Conservation (phyloP, 2,329 filamentous ascomycete genomes). For the Clonostachys rosea region DNA sequence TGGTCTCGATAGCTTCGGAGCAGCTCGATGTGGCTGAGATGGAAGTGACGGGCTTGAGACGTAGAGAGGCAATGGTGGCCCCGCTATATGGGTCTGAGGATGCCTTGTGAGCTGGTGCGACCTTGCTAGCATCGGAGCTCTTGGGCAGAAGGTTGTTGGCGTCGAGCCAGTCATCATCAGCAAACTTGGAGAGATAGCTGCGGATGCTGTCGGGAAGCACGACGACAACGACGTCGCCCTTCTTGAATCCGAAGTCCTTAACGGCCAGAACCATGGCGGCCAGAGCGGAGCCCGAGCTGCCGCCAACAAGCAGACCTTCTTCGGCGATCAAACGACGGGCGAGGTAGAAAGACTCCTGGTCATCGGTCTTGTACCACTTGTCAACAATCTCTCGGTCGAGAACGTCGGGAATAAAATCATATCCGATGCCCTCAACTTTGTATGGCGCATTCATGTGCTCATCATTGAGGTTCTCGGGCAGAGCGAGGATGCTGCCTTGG, state of each 20-base stretch:
- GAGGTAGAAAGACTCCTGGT: slow-evolving; percentile 84
- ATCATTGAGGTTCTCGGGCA: slow-evolving; percentile 76
- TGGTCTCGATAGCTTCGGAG: slow-evolving; percentile 89
- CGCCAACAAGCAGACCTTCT: slow-evolving; percentile 89
- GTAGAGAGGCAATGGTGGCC: slow-evolving; percentile 76
- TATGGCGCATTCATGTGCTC: slow-evolving; percentile 79
- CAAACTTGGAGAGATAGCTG: slow-evolving; percentile 97
- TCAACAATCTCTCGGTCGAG: slow-evolving; percentile 76
- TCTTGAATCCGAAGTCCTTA: slow-evolving; percentile 70
- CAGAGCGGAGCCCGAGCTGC: slow-evolving; percentile 90
- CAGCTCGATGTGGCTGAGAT: slow-evolving; percentile 68
- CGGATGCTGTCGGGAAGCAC: slow-evolving; percentile 93
- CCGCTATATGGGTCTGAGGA: slow-evolving; percentile 66
- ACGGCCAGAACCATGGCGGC: slow-evolving; percentile 73
- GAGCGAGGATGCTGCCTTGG: slow-evolving; percentile 82
- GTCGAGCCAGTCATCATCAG: slow-evolving; percentile 97
- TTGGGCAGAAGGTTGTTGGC: slow-evolving; percentile 87
- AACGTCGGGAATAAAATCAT: slow-evolving; percentile 96
- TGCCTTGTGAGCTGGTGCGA: slow-evolving; percentile 4
- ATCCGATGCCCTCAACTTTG: slow-evolving; percentile 98
- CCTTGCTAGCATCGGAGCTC: slow-evolving; percentile 26
- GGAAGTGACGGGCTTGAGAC: slow-evolving; percentile 91
- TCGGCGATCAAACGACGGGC: slow-evolving; percentile 89
- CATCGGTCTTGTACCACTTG: slow-evolving; percentile 98
- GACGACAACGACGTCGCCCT: slow-evolving; percentile 86